Base-by-base conservation (phyloP, 2,329 filamentous ascomycete species). In the Beauveria sp. region DNA sequence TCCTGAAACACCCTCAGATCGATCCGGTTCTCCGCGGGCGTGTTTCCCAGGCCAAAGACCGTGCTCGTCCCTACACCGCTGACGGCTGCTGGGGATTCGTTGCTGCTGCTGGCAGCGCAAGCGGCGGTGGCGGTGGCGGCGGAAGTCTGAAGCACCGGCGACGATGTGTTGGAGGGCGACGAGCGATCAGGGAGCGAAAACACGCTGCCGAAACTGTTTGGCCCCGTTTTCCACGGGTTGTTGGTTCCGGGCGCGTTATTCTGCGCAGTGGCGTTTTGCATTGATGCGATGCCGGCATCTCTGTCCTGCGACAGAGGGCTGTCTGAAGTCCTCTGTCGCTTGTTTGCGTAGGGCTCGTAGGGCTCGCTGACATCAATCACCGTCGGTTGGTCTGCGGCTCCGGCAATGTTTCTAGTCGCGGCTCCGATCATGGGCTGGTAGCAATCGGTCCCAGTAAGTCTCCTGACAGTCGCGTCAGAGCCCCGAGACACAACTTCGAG, bases 341-440 rank as follows among this genome's bases (percentile, higher is more conserved):
- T 77, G 50, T 70, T 67, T 20, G 64, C 67, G 7, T 55, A 48
- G 48, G 42, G 42, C 18, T 52, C 67, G 7, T 55, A 48, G 48
- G 42, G 42, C 18, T 52, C 50, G n/a, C 28, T 40, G 18, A 59
- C 40, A 10, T 57, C 61, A 7, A 43, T 22, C 26, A 62, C 40
- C 26, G 40, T 14, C n/a, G 56, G 50, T 2, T 58, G 28, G n/a
- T 58, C 62, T 5, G 63, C 49, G 28, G 63, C 50, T 8, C 61
- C 60, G 12, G 51, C 18, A n/a, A 75, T 61, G 31, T 75, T 75
- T 24, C 72, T 69, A 3, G 65, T 69, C 16, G 69, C 69, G 10
- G 72, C 71, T 3, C 73, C 71, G 3, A 75, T 68, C 67, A 75
- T 63, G 3, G 69, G 65, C 34, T 69, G 66, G 66, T 72, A 75